A percentile compares a stretch with the other conserved stretches of the same genome.
These are phyloP conservation scores for Cucurbitaria berberidis DNA, from an alignment of 2,329 filamentous ascomycete genomes.

Conservation along the genomic window DNA sequence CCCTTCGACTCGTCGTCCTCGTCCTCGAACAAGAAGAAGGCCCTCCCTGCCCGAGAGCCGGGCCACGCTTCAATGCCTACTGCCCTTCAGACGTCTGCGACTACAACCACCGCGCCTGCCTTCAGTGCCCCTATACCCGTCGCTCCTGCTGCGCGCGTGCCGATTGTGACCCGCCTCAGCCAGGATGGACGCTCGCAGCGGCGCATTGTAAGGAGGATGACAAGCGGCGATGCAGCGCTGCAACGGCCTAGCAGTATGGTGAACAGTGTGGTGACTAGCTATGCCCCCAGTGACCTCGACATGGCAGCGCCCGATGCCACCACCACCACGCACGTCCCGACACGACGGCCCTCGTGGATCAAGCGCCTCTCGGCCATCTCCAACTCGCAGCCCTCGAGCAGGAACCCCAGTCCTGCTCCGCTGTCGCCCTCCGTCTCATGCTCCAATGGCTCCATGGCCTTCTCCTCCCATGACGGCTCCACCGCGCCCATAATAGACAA, in stretches of 20 bases:
- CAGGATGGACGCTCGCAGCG: constrained; percentile 40
- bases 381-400: constrained; percentile 68
- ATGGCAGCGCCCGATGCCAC: constrained; percentile 34
- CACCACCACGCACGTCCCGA: constrained; percentile 33
- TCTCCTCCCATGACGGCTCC: constrained; percentile 60
- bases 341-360: constrained; percentile 68
- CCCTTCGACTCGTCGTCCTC: constrained; percentile 39
- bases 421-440: constrained; percentile 70
- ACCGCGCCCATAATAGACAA: constrained; percentile 66
- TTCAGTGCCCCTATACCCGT: constrained; percentile 32
- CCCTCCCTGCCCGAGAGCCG: constrained; percentile 43
- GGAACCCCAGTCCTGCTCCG: constrained; percentile 68
- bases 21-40: constrained; percentile 48
- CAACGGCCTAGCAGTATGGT: constrained; percentile 24
- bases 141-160: constrained; percentile 32
- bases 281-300: constrained; percentile 29
- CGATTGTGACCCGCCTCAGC: constrained; percentile 31
- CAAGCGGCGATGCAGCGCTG: constrained; percentile 32
- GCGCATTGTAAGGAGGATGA: constrained; percentile 44
- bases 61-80: constrained; percentile 35
- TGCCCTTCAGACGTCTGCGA: constrained; percentile 33
- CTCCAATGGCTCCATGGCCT: constrained; percentile 63
- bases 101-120: constrained; percentile 31
- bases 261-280: constrained; percentile 27
- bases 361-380: constrained; percentile 72